A percentile compares a stretch with the other conserved stretches of the same genome.
Evolutionary conservation across 2,329 filamentous ascomycete genomes (phyloP).

Genomic region (Achaetomium macrosporum): DNA sequence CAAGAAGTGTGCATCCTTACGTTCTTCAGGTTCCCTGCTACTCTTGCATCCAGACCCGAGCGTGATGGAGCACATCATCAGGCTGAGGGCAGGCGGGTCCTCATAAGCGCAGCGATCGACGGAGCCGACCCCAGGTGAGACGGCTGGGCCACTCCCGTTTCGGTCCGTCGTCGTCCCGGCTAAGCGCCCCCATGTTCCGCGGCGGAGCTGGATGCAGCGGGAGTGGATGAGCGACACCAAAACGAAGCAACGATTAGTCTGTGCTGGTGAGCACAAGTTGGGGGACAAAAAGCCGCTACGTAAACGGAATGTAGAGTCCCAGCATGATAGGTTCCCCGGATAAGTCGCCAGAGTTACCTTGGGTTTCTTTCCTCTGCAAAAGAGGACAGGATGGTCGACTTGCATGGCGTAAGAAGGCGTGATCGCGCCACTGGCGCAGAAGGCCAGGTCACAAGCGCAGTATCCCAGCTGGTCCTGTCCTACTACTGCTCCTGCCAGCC

Average conservation of each 20-base stretch:
- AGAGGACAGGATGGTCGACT: slow-evolving; percentile 1
- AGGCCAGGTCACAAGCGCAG: slow-evolving; percentile 12
- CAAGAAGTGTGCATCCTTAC: slow-evolving; percentile 12
- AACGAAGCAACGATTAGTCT: slow-evolving; percentile 11
- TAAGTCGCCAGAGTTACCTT: slow-evolving; percentile 6
- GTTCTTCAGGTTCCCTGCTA: slow-evolving; percentile 9
- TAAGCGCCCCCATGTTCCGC: slow-evolving; percentile 6
- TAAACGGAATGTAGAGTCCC: slow-evolving; percentile 19
- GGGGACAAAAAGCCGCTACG: slow-evolving; percentile 19
- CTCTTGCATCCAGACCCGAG: slow-evolving; percentile 5
- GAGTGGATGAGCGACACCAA: slow-evolving; percentile 6
- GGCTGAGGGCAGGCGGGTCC: slow-evolving; percentile 14
- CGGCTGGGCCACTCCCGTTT: not conserved
- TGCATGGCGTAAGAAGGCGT: slow-evolving; percentile 23
- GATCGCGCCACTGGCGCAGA: slow-evolving; percentile 19
- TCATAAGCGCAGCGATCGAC: slow-evolving; percentile 16
- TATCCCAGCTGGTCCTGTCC: not conserved
- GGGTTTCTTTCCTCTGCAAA: not conserved
- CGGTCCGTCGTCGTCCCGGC: slow-evolving; percentile 12
- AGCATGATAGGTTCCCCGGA: slow-evolving; percentile 7
- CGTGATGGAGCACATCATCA: slow-evolving; percentile 17
- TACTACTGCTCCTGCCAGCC: too few species aligned
- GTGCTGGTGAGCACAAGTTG: slow-evolving; percentile 4
- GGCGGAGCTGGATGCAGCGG: slow-evolving; percentile 7
- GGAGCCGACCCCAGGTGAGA: not conserved